Evolutionary conservation across 2,329 filamentous ascomycete genomes (phyloP), one percentile per base, ranked within the genome.

Genomic region (Claviceps spartinae): DNA sequence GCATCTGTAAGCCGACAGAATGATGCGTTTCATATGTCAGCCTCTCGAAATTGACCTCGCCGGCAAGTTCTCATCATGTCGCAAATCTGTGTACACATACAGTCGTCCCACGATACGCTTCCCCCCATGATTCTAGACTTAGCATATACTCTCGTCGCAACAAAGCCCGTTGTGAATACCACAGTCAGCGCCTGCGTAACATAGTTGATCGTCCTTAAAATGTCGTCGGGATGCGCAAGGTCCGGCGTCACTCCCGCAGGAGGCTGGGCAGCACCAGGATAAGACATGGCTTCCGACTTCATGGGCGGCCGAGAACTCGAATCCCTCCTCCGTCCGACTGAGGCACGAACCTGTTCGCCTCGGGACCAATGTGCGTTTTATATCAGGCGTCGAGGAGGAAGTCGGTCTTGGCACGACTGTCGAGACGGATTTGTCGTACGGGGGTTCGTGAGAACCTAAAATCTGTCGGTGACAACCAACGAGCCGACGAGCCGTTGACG

Each of bases 151-250:
- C 62, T 59, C 4, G 63, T 46, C 1, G 43, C 52, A 16, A 65
- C 55, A 38, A 64, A 64, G 0, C 55, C n/a, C n/a, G 56, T 56
- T 5, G 62, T 60, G 14, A 61, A 48, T 8, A 61, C 13, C 8
- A 65, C 48, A 7, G 62, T 64, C 20, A 66, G 50, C 0, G 47
- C 60, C 47, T 65, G 64, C 3, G 59, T 62, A 2, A 62, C 55
- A 44, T 61, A 57, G 49, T 62, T 63, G 40, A 59, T 47, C 0
- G 59, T 64, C 20, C 56, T 54, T 45, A 66, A 48, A 24, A 61
- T 57, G 42, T 65, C 63, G 13, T 52, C 24, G 0, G 62, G 64
- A 42, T 63, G 49, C 4, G 60, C 54, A 16, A 64, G 40, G 55
- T 65, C 48, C 6, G 59, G 54, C 16, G 51, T 52, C 11, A 61